These are phyloP conservation scores for Thinopyrum elongatum DNA, from an alignment of 176 grass and related monocot species.

Conservation along the genomic window DNA sequence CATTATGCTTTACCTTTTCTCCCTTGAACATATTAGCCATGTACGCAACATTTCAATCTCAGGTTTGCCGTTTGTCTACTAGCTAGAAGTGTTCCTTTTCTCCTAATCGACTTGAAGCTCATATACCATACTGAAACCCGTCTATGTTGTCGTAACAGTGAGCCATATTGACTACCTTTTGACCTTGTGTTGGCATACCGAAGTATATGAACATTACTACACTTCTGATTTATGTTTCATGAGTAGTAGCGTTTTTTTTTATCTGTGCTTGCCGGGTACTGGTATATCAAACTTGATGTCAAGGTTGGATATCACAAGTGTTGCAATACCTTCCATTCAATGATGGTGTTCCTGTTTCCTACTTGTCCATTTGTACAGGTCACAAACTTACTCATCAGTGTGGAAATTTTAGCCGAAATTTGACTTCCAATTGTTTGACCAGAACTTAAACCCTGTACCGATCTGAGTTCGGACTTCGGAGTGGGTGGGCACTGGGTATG, in stretches of 20 bases:
- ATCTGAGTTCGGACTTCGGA: no score
- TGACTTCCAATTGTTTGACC: no score
- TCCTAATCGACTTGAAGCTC: neutral
- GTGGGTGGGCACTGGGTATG: no score
- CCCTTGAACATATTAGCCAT: neutral
- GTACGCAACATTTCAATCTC: neutral
- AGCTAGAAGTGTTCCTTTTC: neutral
- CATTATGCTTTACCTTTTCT: neutral
- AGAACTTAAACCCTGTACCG: no score
- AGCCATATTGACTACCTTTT: neutral
- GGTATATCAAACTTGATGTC: neutral
- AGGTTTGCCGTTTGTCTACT: neutral
- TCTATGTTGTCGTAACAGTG: neutral
- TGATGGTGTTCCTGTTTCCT: no score
- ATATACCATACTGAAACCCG: neutral
- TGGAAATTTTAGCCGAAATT: no score
- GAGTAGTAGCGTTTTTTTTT: neutral
- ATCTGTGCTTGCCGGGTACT: neutral
- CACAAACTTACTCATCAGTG: no score
- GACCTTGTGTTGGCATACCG: neutral
- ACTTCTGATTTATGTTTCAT: neutral
- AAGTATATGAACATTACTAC: neutral
- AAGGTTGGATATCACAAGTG: no score
- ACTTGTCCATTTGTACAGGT: no score
- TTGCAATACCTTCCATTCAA: no score